These are phyloP conservation scores for Clarireedia monteithiana DNA, from an alignment of 2,329 filamentous ascomycete species.

Conservation along the genomic window DNA sequence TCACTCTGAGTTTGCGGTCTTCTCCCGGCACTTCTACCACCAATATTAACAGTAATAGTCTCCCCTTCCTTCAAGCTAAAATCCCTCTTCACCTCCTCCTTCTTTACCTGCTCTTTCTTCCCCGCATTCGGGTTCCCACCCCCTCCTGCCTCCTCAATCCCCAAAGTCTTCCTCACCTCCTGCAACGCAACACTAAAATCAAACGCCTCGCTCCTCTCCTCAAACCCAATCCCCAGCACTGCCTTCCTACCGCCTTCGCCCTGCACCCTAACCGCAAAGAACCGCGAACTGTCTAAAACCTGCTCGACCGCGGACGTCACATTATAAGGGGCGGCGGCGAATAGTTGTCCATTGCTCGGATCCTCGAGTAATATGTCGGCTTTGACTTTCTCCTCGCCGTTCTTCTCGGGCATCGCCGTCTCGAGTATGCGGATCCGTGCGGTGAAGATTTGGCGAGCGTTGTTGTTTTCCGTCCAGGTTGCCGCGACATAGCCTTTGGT, in stretches of 20 bases:
- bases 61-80: constrained; percentile 85
- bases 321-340: constrained; percentile 77
- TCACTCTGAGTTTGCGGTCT: constrained; percentile 20
- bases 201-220: constrained; percentile 78
- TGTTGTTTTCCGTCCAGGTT: constrained; percentile 65
- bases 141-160: constrained; percentile 41
- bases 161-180: constrained; percentile 65
- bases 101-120: constrained; percentile 29
- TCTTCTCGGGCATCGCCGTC: constrained; percentile 47
- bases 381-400: constrained; percentile 49
- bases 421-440: constrained; percentile 73
- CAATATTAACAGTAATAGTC: constrained; percentile 77
- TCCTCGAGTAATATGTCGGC: constrained; percentile 77
- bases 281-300: constrained; percentile 70
- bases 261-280: constrained; percentile 77
- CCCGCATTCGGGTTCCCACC: constrained; percentile 22
- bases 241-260: constrained; percentile 71
- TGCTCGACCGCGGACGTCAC: constrained; percentile 60
- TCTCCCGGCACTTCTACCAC: constrained; percentile 38
- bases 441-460: constrained; percentile 73
- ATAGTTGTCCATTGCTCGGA: constrained; percentile 61
- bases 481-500: constrained; percentile 73
- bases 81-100: constrained; percentile 54
- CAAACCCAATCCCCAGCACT: constrained; percentile 76
- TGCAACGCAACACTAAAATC: constrained; percentile 77